A percentile compares a stretch with the other conserved stretches of the same genome.
These are phyloP conservation scores for Ploettnerulaceae sp. DNA, from an alignment of 2,329 filamentous ascomycete species.

Conservation along the genomic window DNA sequence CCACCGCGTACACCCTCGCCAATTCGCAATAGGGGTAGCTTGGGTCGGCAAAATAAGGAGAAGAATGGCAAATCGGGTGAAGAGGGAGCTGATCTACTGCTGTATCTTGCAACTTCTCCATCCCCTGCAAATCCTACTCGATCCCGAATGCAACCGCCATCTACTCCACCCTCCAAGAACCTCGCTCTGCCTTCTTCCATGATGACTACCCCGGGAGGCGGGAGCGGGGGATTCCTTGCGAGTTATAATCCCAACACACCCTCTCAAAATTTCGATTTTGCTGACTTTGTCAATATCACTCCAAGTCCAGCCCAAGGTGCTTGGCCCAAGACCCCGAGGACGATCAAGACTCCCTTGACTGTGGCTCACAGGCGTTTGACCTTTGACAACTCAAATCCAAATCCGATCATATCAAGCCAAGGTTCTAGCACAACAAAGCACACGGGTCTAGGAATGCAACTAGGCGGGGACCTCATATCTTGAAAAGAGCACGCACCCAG, in stretches of 20 bases:
- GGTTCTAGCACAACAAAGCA: constrained; percentile 36
- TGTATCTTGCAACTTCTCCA: constrained; percentile 87
- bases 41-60: constrained; percentile 45
- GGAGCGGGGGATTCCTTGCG: constrained; percentile 59
- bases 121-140: constrained; percentile 66
- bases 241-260: constrained; percentile 72
- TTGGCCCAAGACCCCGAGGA: constrained; percentile 47
- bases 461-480: constrained; percentile 58
- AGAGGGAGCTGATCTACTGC: constrained; percentile 73
- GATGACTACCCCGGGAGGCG: constrained; percentile 80
- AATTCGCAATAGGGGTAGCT: constrained; percentile 50
- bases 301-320: constrained; percentile 87
- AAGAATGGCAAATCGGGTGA: constrained; percentile 59
- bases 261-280: constrained; percentile 81
- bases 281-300: constrained; percentile 96
- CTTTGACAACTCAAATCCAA: constrained; percentile 29
- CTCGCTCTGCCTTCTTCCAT: constrained; percentile 73
- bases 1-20: constrained; percentile 78
- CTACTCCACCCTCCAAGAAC: constrained; percentile 70
- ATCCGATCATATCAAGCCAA: constrained; percentile 18
- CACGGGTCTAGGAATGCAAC: constrained; percentile 56
- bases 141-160: constrained; percentile 61
- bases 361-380: constrained; percentile 28
- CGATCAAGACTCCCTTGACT: constrained; percentile 29
- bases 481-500: constrained; percentile 30